phyloP scores from a whole-genome alignment of 495 filamentous ascomycete species.

The Hypoxylon fragiforme region DNA sequence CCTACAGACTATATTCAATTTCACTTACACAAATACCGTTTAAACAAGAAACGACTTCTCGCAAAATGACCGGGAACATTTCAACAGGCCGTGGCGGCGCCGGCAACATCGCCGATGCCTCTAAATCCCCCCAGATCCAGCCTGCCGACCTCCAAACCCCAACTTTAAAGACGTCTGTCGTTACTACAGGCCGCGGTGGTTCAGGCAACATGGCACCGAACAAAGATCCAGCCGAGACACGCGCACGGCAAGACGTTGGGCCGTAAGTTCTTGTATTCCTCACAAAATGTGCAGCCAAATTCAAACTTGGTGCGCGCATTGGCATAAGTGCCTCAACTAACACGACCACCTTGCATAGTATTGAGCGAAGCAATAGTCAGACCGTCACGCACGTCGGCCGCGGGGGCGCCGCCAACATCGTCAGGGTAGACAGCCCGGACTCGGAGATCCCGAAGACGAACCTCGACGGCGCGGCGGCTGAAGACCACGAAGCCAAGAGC shows the following conservation, averaged over 20 bases:
- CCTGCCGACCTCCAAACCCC: constrained; percentile 75
- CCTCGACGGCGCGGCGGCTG: constrained; percentile 32
- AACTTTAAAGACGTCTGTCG: constrained; percentile 75
- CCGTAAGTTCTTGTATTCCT: constrained; percentile 45
- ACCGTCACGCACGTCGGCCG: constrained; percentile 53
- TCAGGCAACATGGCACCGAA: constrained; percentile 74
- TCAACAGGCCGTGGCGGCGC: constrained; percentile 59
- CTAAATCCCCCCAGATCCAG: constrained; percentile 50
- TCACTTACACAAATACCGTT: no score
- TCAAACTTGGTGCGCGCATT: not conserved
- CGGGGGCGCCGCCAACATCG: constrained; percentile 62
- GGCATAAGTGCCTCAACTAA: constrained; percentile 10
- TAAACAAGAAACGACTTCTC: not conserved
- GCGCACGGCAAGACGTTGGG: constrained; percentile 79
- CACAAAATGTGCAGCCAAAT: no score
- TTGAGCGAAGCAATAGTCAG: constrained; percentile 43
- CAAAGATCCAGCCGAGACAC: constrained; percentile 69
- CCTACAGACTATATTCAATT: no score
- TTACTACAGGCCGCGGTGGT: constrained; percentile 73
- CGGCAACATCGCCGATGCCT: constrained; percentile 74
- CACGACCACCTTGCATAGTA: constrained; percentile 29
- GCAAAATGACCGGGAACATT: constrained; percentile 40
- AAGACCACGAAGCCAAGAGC: constrained; percentile 20
- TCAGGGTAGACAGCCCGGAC: constrained; percentile 40
- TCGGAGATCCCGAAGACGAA: constrained; percentile 41